These are phyloP conservation scores for Lepidium sativum DNA, from an alignment of 345 rosid genomes.

Conservation along the genomic window DNA sequence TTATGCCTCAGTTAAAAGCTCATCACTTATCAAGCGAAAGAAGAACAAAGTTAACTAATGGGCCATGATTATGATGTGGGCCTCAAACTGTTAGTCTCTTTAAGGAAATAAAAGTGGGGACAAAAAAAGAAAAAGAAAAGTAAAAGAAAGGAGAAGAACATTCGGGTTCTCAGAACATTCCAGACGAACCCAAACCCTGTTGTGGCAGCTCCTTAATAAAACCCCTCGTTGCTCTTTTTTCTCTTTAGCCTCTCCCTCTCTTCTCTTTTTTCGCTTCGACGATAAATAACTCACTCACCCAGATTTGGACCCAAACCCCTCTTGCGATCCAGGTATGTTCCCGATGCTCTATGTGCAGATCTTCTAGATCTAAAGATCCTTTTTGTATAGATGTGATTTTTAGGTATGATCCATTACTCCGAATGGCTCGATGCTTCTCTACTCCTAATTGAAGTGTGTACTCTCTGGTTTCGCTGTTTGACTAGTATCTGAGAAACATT, in stretches of 20 bases:
- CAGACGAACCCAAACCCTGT: conserved; percentile 24
- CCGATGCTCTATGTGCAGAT: not conserved
- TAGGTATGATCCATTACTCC: no score
- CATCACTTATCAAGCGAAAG: no score
- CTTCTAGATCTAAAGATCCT: not conserved
- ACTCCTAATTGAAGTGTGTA: no score
- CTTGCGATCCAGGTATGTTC: conserved; percentile 28
- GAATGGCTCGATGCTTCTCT: no score
- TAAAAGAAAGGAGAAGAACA: conserved; percentile 6
- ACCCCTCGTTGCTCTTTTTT: not conserved
- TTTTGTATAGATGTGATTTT: not conserved
- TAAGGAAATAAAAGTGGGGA: not conserved
- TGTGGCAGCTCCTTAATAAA: not conserved
- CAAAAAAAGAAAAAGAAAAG: not conserved
- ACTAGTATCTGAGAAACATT: not conserved
- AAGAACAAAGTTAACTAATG: no score
- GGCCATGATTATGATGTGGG: no score
- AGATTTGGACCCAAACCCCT: not conserved
- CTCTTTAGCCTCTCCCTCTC: not conserved
- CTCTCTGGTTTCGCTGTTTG: not conserved
- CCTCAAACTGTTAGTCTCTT: no score
- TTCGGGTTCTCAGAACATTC: conserved; percentile 3
- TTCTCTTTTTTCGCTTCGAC: not conserved
- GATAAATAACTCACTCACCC: not conserved
- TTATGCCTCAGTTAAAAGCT: no score